Conservation (phyloP, 805 yeast species). For the Sugiyamaella boreocaroliniensis region DNA sequence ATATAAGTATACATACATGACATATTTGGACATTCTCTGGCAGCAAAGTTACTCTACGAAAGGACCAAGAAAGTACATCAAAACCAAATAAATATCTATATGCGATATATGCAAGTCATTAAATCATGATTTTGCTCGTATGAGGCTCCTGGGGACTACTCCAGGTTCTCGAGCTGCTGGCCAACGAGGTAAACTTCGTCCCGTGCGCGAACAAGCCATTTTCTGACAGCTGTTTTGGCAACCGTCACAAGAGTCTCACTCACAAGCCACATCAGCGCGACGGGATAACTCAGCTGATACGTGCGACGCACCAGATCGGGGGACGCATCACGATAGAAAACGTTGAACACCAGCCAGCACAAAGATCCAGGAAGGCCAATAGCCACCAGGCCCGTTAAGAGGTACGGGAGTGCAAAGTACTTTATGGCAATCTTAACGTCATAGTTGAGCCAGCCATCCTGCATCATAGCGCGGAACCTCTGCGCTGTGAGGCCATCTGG, state of each 20-base stretch:
- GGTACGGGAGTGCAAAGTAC: background rate
- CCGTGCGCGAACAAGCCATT: slow-evolving; percentile 20
- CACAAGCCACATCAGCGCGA: slow-evolving; percentile 5
- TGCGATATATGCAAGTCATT: background rate
- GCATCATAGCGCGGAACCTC: slow-evolving; percentile 13
- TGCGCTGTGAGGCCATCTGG: slow-evolving; percentile 11
- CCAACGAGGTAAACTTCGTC: slow-evolving; percentile 32
- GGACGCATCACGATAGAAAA: background rate
- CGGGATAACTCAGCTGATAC: slow-evolving; percentile 11
- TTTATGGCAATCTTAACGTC: slow-evolving; percentile 4
- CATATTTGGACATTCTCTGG: too few species aligned
- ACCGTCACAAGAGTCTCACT: background rate
- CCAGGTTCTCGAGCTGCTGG: slow-evolving; percentile 29
- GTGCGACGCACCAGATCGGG: background rate
- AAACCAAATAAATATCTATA: background rate
- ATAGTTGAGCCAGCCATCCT: slow-evolving; percentile 12
- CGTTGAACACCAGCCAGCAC: slow-evolving; percentile 4
- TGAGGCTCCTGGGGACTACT: too few species aligned
- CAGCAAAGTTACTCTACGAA: too few species aligned
- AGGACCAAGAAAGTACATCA: background rate
- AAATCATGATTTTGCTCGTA: background rate
- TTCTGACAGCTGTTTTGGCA: slow-evolving; percentile 2
- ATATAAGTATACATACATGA: background rate
- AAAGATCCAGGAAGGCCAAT: slow-evolving; percentile 1
- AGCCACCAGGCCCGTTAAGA: background rate